phyloP scores from a whole-genome alignment of 2,329 filamentous ascomycete genomes.

The Paecilomyces variotii region DNA sequence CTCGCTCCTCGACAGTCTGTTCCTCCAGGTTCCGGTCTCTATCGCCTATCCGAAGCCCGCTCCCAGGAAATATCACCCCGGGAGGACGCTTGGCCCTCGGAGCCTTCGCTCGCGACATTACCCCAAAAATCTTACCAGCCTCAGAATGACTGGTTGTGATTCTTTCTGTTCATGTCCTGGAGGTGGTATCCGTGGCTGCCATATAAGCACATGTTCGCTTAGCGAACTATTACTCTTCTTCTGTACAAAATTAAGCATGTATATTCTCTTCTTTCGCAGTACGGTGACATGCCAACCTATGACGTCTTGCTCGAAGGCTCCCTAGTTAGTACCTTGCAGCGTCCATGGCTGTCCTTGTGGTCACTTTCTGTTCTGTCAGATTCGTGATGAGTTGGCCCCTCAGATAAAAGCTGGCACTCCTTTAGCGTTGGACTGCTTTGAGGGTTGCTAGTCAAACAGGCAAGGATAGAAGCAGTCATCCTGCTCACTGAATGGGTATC shows the following conservation, averaged over 20 bases:
- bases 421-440: background rate
- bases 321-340: background rate
- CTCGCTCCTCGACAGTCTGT: background rate
- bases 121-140: background rate
- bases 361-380: background rate
- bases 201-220: background rate
- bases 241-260: background rate
- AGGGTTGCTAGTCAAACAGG: background rate
- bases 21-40: background rate
- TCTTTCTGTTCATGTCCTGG: background rate
- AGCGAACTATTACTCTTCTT: background rate
- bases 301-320: background rate
- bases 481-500: background rate
- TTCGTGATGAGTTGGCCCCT: background rate
- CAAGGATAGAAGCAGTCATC: background rate
- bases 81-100: background rate
- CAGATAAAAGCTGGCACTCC: background rate
- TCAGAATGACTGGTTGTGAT: background rate
- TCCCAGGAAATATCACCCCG: background rate
- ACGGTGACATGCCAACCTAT: background rate
- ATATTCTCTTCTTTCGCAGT: background rate
- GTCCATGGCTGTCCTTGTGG: background rate
- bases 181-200: background rate
- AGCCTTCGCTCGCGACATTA: background rate
- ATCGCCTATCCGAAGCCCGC: background rate